Evolutionary conservation across 345 rosid species (phyloP), one percentile per base, ranked within the genome.

Genomic region (Salix suchowensis): DNA sequence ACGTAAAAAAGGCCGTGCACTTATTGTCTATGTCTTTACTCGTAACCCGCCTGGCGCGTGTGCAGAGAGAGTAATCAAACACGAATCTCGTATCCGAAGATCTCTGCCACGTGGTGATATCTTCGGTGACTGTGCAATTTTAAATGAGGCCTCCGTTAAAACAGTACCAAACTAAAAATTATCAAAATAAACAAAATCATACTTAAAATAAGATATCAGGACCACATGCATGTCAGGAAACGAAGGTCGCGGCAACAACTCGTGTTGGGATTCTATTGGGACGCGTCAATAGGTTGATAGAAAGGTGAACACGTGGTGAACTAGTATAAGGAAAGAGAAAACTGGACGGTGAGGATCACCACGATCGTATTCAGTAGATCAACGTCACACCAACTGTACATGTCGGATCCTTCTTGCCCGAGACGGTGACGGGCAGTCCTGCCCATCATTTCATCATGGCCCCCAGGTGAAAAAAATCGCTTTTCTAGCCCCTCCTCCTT

Each of bases 181-280:
- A 54, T 15, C 4, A 37, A 76, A 26, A 39, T 39, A 5, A 18
- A 42, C 48, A 50, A 13, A 76, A 68, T 10, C 28, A 55, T n/a
- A 55, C 26, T 52, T 21, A 52, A 52, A 55, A n/a, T 8, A 9
- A n/a, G 62, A 28, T 40, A 19, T 19, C 62, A 70, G 89, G 91
- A 87, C 94, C 91, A 89, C 97, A 86, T 88, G 93, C 93, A 96
- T 90, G 94, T 87, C 89, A 86, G 84, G 40, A 83, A 79, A 86
- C 84, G 66, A 10, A 42, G 84, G 85, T 74, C 79, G 78, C 69
- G 69, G 77, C 77, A 71, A 37, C 76, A 26, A 32, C 4, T 34
- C 71, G 89, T 89, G 93, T 80, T 80, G 1, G 1, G 0, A 0
- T 2, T 0, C 74, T 21, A 92, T 89, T 89, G 90, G 96, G 28